Evolutionary conservation across 768 basidiomycete species (phyloP), one percentile per base, ranked within the genome.

Genomic region (Leccinum subgranulosum): DNA sequence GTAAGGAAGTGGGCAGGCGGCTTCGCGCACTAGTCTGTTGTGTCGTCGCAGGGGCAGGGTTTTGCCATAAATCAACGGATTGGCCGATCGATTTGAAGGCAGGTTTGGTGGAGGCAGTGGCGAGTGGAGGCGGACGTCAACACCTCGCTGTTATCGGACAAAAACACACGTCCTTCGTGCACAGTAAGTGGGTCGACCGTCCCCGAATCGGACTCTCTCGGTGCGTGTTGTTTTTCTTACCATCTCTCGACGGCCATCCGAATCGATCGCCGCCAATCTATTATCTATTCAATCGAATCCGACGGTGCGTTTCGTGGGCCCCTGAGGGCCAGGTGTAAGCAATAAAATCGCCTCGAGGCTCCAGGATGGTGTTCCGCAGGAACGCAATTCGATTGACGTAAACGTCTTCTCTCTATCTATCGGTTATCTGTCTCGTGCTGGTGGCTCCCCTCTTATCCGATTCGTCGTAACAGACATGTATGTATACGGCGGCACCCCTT

Each of bases 331-430:
- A 57, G 56, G 46, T 47, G 34, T 57, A 58, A 19, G 31, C 50
- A 48, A 14, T 39, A 46, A 12, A 23, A 21, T 23, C 59, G 60
- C 60, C 60, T 61, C 60, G 60, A 63, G 60, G 60, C 43, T 25
- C 34, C 49, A 62, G 60, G 49, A 52, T 15, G 61, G 50, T 39
- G 43, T 39, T 23, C 57, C 28, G 45, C 19, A 39, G 31, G 27
- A 31, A 29, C 28, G 39, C 29, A 15, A 25, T 14, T 2, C 28
- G 41, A 53, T 52, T 59, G 61, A 61, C 60, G 60, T 61, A 61
- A 61, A 8, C 14, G 31, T 15, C 60, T 39, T 39, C 34, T 33
- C 56, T 61, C 60, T 49, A 62, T 57, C 54, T 3, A 48, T 49
- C 49, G 5, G 50, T 21, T 49, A 34, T 59, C 51, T 31, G 47